A percentile compares a stretch with the other conserved stretches of the same genome.
Conservation (phyloP, 108 stramenopile genomes). For the Skeletonema marinoi region DNA sequence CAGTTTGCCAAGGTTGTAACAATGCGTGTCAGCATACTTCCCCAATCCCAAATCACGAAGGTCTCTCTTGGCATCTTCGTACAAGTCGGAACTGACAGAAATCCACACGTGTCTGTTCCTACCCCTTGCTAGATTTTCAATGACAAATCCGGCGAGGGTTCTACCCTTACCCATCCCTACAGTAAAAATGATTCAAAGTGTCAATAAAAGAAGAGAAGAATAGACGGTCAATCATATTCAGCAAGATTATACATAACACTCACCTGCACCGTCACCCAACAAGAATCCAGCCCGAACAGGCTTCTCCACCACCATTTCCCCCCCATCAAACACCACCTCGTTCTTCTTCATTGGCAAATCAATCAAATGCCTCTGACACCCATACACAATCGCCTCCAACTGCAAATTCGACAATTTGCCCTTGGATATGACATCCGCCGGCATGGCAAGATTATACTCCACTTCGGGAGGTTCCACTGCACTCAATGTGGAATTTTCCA, state of each 20-base stretch:
- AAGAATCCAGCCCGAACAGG: conserved; percentile 47
- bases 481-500: conserved; percentile 33
- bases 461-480: conserved; percentile 40
- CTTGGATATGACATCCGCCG: conserved; percentile 16
- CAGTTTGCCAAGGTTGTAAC: conserved; percentile 35
- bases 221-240: too few relatives aligned
- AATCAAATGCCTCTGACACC: conserved; percentile 32
- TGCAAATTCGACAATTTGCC: conserved; percentile 39
- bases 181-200: too few relatives aligned
- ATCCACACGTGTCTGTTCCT: conserved; percentile 36
- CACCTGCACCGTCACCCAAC: conserved; percentile 59
- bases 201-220: too few relatives aligned
- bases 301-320: conserved; percentile 5
- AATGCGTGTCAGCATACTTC: conserved; percentile 13
- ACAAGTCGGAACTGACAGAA: conserved; percentile 27
- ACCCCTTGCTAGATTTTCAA: conserved; percentile 34
- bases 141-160: conserved; percentile 42
- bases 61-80: conserved; percentile 43
- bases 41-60: conserved; percentile 20
- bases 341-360: conserved; percentile 12
- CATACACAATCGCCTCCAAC: conserved; percentile 46
- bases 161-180: conserved; percentile 65
- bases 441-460: conserved; percentile 41
- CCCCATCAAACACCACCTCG: background rate
- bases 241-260: too few relatives aligned